Evolutionary conservation across 768 basidiomycete genomes (phyloP), one percentile per base, ranked within the genome.

Genomic region (Podaxis mareebaensis): DNA sequence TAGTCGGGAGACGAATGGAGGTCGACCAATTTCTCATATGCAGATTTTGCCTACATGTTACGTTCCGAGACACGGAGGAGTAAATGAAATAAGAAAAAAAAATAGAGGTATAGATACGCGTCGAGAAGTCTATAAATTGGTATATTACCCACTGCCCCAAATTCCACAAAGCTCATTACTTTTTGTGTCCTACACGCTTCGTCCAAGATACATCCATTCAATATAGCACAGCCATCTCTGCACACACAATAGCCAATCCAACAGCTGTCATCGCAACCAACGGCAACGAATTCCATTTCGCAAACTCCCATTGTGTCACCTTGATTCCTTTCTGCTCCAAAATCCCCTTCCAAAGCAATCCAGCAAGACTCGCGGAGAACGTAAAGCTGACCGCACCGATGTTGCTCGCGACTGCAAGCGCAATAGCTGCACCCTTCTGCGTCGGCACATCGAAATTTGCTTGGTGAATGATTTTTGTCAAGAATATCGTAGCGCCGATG

Each of bases 331-430:
- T 96, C 72, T 92, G 88, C 63, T 72, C 69, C 59, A 96, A 76
- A 60, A 96, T 93, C 15, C 78, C 71, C 22, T 80, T 76, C 95
- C 96, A 98, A 15, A 97, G 79, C 48, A 99, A 76, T 0, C 95
- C 95, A 0, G 94, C 95, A 15, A 97, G 83, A 60, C 91, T 93
- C 0, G 92, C 93, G 4, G 90, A 89, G 71, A 95, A 96, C 8
- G 93, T 92, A 71, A 92, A 89, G 65, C 88, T 91, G 67, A 96
- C 90, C 1, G 96, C 96, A 12, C 96, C 96, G 38, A 93, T 89
- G 74, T 97, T 97, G 60, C 87, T 90, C 2, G 91, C 90, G 0
- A 97, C 81, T 6, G 95, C 95, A 12, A 97, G 83, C 0, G 93
- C 84, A 53, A 88, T 83, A 0, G 84, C 87, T 1, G 87, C 89